Percentiles rank a stretch among this genome's conserved stretches.
Evolutionary conservation across 371 early-diverging fungal species (phyloP).

Genomic region (Entomophthora muscae): DNA sequence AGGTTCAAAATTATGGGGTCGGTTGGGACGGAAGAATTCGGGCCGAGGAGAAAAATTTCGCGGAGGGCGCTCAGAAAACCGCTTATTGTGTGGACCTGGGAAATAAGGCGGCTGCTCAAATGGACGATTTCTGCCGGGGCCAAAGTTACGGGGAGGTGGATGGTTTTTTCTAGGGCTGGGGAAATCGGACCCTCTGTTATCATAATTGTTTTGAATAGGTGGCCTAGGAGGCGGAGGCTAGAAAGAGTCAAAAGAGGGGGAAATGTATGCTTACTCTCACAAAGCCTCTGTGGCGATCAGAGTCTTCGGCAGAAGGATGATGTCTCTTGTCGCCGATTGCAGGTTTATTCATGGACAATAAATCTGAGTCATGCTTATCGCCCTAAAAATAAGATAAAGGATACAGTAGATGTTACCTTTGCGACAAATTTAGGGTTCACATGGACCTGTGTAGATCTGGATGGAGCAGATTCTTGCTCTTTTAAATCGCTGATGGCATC

Average conservation of each 20-base stretch:
- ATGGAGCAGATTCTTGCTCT: not conserved
- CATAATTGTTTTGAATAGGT: not conserved
- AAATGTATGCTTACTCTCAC: not conserved
- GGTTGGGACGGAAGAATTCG: not conserved
- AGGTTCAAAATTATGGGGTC: not conserved
- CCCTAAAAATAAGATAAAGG: not conserved
- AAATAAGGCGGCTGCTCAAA: not conserved
- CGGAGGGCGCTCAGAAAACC: not conserved
- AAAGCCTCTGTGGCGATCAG: not conserved
- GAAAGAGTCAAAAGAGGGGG: not conserved
- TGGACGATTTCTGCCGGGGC: not conserved
- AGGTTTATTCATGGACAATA: not conserved
- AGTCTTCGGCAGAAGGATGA: not conserved
- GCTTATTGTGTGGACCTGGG: not conserved
- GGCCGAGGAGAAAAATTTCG: not conserved
- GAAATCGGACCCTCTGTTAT: not conserved
- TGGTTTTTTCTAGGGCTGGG: not conserved
- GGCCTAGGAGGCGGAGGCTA: not conserved
- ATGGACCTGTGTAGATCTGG: conserved; percentile 20
- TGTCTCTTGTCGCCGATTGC: not conserved
- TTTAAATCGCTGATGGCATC: not conserved
- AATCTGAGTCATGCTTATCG: too few species aligned
- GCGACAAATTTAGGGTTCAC: conserved; percentile 39
- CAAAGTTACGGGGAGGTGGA: not conserved
- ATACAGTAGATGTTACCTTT: not conserved